Percentiles rank a stretch among this genome's conserved stretches.
Conservation (phyloP, 495 filamentous ascomycete species). For the Neurospora pannonica region DNA sequence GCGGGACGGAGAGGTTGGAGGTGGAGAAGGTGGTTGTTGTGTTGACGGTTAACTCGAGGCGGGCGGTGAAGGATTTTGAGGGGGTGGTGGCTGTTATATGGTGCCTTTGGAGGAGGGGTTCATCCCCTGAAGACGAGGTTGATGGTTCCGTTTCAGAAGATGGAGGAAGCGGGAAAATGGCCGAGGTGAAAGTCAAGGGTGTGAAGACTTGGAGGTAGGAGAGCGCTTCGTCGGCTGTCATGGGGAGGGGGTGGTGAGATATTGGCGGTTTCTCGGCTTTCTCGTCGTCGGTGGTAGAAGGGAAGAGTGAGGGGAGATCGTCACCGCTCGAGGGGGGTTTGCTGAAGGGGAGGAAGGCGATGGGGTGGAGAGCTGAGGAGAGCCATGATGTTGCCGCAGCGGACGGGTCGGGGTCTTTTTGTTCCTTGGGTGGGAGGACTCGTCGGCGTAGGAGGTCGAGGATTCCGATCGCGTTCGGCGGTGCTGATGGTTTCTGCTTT, state of each 20-base stretch:
- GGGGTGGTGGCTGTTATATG: conserved; percentile 26
- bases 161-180: conserved; percentile 29
- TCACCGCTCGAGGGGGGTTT: conserved; percentile 10
- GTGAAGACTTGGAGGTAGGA: conserved; percentile 50
- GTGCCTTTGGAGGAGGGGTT: conserved; percentile 30
- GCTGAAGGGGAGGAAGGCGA: conserved; percentile 42
- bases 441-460: conserved; percentile 29
- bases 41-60: conserved; percentile 39
- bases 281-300: conserved; percentile 1
- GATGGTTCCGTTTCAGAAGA: neutral
- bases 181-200: conserved; percentile 42
- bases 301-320: conserved; percentile 2
- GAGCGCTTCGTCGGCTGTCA: conserved; percentile 41
- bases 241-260: conserved; percentile 44
- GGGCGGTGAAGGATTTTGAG: conserved; percentile 29
- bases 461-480: conserved; percentile 21
- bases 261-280: conserved; percentile 21
- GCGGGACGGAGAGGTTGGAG: conserved; percentile 27
- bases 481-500: conserved; percentile 7
- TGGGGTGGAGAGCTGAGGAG: conserved; percentile 33
- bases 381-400: conserved; percentile 18
- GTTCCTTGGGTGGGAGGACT: conserved; percentile 23
- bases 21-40: conserved; percentile 28
- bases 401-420: conserved; percentile 14
- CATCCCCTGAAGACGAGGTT: neutral